Evolutionary conservation across 108 stramenopile species (phyloP), one percentile per base, ranked within the genome.

Genomic region (Cafeteria roenbergensis): DNA sequence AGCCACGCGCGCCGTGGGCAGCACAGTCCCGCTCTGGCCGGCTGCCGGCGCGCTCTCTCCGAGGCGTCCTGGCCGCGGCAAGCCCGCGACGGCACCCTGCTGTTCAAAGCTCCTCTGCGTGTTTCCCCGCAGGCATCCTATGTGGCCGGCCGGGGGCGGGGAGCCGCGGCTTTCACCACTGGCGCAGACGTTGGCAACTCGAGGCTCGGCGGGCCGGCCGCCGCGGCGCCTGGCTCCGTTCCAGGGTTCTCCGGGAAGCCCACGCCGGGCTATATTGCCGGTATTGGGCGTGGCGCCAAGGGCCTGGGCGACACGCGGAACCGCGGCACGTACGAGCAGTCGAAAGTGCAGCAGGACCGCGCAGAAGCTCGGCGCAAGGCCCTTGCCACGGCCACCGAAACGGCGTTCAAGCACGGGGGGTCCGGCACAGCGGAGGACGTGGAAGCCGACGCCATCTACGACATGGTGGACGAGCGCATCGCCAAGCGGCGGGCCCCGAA

Each of bases 111-210:
- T n/a, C n/a, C n/a, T n/a, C n/a, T 29, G n/a, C 35, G 22, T 61
- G 38, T 31, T 33, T 33, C 64, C 62, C 20, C 25, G 60, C 28
- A 61, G 68, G 75, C 73, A 68, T 89, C 87, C 55, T 99, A 99
- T 77, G 80, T 95, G 33, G 85, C 98, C 30, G 94, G 98, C 34
- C 74, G 90, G 8, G 98, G 95, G 9, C 88, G 94, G 32, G 95
- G 98, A 33, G 95, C 93, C 33, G 80, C 92, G 29, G 95, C 94
- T 12, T 97, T 99, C 80, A 92, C 92, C 22, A 97, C 95, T 0
- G 87, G 92, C 2, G 79, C 83, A 42, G 95, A 97, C 71, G 86
- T 96, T 51, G 94, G 94, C 4, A 80, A 89, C 1, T 87, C 86
- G 33, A 36, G 14, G 17, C 51, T 22, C 22, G n/a, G 34, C 57